phyloP scores from a whole-genome alignment of 257 asterid species.

The Echites panduratus region DNA sequence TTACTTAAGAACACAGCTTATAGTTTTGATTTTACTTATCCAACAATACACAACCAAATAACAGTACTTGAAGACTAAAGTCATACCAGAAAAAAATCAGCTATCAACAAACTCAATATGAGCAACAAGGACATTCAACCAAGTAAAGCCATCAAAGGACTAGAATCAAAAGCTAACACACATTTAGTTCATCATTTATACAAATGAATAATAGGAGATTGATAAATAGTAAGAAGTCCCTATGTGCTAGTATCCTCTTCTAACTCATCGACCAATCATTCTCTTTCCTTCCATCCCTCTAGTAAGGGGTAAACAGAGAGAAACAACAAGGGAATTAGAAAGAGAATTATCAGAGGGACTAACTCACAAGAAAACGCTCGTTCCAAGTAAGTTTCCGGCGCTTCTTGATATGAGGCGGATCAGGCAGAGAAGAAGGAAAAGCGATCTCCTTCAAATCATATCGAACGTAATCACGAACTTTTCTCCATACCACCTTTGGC shows the following conservation, averaged over 20 bases:
- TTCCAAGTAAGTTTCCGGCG: conserved; percentile 58
- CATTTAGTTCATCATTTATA: not conserved
- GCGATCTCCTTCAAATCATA: conserved; percentile 89
- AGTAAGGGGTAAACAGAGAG: not conserved
- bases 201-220: not conserved
- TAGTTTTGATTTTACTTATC: too few species aligned
- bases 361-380: conserved; percentile 65
- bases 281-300: too few species aligned
- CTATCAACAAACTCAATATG: not conserved
- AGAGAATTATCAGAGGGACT: too few species aligned
- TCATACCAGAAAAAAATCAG: not conserved
- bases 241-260: too few species aligned
- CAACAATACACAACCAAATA: not conserved
- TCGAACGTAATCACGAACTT: conserved; percentile 59
- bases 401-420: conserved; percentile 72
- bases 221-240: not conserved
- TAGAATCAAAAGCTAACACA: not conserved
- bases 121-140: not conserved
- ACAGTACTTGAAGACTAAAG: not conserved
- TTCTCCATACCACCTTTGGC: conserved; percentile 55
- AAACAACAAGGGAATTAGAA: too few species aligned
- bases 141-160: not conserved
- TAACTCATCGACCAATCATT: too few species aligned
- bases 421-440: conserved; percentile 85
- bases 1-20: not conserved